Evolutionary conservation across 768 basidiomycete species (phyloP).

Genomic region (Cyathus striatus): DNA sequence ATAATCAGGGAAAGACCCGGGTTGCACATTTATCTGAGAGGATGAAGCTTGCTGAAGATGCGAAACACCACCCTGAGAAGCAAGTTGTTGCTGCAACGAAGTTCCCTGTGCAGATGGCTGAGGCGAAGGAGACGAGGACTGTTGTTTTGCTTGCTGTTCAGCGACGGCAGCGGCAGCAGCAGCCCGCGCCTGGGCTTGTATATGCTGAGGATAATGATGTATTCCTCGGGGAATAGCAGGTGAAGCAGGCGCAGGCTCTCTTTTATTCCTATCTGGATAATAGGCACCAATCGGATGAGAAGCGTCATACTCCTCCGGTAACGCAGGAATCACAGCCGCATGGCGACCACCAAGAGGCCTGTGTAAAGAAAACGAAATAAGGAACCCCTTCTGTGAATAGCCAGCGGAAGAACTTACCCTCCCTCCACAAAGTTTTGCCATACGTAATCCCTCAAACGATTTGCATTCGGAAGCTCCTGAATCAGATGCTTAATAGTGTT

Average conservation of each 20-base stretch:
- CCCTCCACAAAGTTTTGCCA: conserved; percentile 86
- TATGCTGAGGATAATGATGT: conserved; percentile 46
- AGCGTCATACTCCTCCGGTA: conserved; percentile 68
- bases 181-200: conserved; percentile 36
- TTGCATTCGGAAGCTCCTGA: conserved; percentile 76
- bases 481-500: conserved; percentile 88
- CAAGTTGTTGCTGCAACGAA: too few relatives aligned
- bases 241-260: conserved; percentile 17
- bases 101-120: conserved; percentile 4
- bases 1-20: too few relatives aligned
- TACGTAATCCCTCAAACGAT: conserved; percentile 72
- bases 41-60: too few relatives aligned
- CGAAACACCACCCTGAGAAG: too few relatives aligned
- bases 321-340: conserved; percentile 75
- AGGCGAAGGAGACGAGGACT: conserved; percentile 14
- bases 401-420: conserved; percentile 50
- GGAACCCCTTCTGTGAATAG: conserved; percentile 1
- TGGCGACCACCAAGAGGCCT: conserved; percentile 79
- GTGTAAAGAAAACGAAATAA: conserved; percentile 3
- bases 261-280: conserved; percentile 32
- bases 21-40: too few relatives aligned
- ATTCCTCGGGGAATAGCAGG: conserved; percentile 30
- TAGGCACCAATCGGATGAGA: conserved; percentile 41
- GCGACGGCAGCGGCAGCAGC: conserved; percentile 21
- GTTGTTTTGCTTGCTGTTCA: conserved; percentile 14